Evolutionary conservation across 805 yeast species (phyloP), one percentile per base, ranked within the genome.

Genomic region (Isabelozyma heimii): DNA sequence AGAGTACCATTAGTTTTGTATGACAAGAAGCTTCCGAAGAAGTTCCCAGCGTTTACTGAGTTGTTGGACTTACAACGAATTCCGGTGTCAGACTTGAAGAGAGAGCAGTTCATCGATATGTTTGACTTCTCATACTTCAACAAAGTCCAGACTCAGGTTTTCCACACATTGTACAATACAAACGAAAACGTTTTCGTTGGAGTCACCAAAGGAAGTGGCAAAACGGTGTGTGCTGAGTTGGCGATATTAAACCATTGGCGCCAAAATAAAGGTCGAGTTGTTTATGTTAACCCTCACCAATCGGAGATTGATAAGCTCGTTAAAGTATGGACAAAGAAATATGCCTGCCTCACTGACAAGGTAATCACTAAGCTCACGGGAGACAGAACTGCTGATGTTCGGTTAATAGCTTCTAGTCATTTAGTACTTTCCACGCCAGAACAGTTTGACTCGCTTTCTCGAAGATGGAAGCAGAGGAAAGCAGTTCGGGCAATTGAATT

Each of bases 391-490:
- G 57, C 66, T 1, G 94, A 91, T 58, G 59, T 85, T 49, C 71
- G 74, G 45, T 55, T 82, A 3, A 57, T 91, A 6, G 82, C 83
- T 1, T 69, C 72, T 28, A 79, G 82, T 48, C 92, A 91, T 61
- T 64, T 92, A 46, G 67, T 89, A 14, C 65, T 92, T 12, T 82
- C 89, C 4, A 90, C 97, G 0, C 96, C 97, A 0, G 74, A 70
- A 17, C 92, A 89, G 52, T 87, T 90, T 72, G 91, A 89, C 52
- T 54, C 72, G 4, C 58, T 91, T 0, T 81, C 96, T 0, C 79
- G 92, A 52, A 75, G 91, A 43, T 91, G 98, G 98, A 84, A 84
- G 55, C 87, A 84, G 53, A 75, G 95, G 48, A 82, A 80, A 54
- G 82, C 82, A 2, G 72, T 92, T 5, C 89, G 85, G 51, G 62